Percentiles rank a stretch among this genome's conserved stretches.
Evolutionary conservation across 2,329 filamentous ascomycete species (phyloP).

Genomic region (Colletotrichum sp.): DNA sequence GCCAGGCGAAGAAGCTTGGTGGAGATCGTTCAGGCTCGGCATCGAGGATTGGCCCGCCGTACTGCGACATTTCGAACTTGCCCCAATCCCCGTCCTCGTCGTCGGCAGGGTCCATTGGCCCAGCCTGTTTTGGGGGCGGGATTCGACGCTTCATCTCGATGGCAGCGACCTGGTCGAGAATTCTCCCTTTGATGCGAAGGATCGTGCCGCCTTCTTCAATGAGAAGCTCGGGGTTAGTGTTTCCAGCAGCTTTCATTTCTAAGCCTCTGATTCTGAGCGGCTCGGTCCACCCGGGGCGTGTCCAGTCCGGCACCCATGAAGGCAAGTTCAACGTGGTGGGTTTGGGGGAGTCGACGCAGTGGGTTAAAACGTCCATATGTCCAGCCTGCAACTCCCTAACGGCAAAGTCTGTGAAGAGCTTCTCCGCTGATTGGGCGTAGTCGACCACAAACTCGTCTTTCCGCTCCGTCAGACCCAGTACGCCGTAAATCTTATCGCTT

Average conservation of each 20-base stretch:
- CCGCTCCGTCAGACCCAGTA: background rate
- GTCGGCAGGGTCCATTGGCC: background rate
- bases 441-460: background rate
- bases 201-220: background rate
- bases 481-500: slow-evolving; percentile 2
- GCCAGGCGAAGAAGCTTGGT: background rate
- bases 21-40: background rate
- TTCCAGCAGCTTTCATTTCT: background rate
- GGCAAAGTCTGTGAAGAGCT: background rate
- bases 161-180: background rate
- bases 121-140: background rate
- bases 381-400: background rate
- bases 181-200: background rate
- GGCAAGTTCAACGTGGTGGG: background rate
- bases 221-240: background rate
- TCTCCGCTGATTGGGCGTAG: background rate
- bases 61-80: background rate
- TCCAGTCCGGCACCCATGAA: slow-evolving; percentile 21
- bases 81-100: background rate
- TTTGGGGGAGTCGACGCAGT: background rate
- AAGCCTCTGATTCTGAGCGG: slow-evolving; percentile 2
- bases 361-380: background rate
- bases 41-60: background rate
- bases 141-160: background rate
- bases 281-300: slow-evolving; percentile 14